These are phyloP conservation scores for Acanthamoeba rhysodes DNA, from an alignment of 208 protist genomes.

Conservation along the genomic window DNA sequence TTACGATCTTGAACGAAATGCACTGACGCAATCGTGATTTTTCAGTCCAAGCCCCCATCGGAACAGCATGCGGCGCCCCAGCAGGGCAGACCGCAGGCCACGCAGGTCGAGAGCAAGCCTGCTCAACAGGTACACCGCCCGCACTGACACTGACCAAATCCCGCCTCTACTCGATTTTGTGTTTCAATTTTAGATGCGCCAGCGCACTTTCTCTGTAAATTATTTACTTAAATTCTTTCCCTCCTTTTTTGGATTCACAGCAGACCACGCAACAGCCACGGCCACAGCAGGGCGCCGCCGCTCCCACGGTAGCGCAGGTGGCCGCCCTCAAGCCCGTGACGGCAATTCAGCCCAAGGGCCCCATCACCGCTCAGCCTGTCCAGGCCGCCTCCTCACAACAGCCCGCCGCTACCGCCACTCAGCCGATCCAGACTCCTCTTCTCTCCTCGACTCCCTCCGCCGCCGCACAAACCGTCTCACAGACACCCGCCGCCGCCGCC, in stretches of 20 bases:
- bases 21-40: background rate
- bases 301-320: background rate
- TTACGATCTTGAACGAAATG: background rate
- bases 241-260: too few relatives aligned
- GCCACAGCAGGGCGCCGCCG: constrained; percentile 17
- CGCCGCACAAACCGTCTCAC: background rate
- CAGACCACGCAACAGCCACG: constrained; percentile 23
- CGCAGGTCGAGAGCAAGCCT: constrained; percentile 6
- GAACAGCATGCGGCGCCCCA: background rate
- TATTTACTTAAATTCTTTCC: background rate
- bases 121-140: background rate
- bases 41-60: background rate
- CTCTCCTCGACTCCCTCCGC: background rate
- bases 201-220: background rate
- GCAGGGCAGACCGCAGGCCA: background rate
- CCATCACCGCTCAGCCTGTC: background rate
- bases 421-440: background rate
- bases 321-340: constrained; percentile 15
- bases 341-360: constrained; percentile 6
- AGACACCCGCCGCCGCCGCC: background rate
- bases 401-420: background rate
- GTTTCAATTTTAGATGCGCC: background rate
- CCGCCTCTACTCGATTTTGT: too few relatives aligned
- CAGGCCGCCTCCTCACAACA: background rate
- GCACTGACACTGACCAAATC: too few relatives aligned